Conservation (phyloP, 108 stramenopile genomes). For the Chaetoceros muelleri region DNA sequence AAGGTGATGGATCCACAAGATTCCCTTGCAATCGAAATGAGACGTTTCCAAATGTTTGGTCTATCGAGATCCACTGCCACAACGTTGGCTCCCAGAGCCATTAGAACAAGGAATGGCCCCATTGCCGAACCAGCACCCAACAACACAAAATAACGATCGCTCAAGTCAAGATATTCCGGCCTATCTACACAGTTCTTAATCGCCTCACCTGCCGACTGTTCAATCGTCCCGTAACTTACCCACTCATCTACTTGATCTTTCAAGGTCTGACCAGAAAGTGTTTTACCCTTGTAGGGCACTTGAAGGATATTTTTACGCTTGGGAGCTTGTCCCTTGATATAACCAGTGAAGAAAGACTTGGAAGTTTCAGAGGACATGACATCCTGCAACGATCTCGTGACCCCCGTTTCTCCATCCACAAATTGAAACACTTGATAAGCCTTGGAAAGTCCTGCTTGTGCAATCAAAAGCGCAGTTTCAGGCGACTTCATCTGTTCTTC, state of each 20-base stretch:
- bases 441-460: constrained; percentile 85
- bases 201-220: constrained; percentile 88
- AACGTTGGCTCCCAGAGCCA: constrained; percentile 92
- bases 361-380: constrained; percentile 77
- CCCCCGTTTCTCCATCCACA: constrained; percentile 66
- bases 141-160: constrained; percentile 89
- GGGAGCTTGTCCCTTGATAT: constrained; percentile 34
- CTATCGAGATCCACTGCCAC: constrained; percentile 94
- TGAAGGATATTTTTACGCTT: constrained; percentile 31
- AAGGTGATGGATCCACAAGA: constrained; percentile 89
- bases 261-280: constrained; percentile 68
- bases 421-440: constrained; percentile 90
- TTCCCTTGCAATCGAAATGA: constrained; percentile 68
- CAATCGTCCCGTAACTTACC: constrained; percentile 93
- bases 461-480: constrained; percentile 75
- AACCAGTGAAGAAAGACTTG: constrained; percentile 73
- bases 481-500: constrained; percentile 73
- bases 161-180: constrained; percentile 76
- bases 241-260: constrained; percentile 80
- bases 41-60: constrained; percentile 79
- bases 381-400: constrained; percentile 50
- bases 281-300: constrained; percentile 88
- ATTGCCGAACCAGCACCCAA: constrained; percentile 97
- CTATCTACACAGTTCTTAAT: constrained; percentile 77
- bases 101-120: constrained; percentile 91